A percentile compares a stretch with the other conserved stretches of the same genome.
These are phyloP conservation scores for Cercospora zeae-maydis DNA, from an alignment of 2,329 filamentous ascomycete species.

Conservation along the genomic window DNA sequence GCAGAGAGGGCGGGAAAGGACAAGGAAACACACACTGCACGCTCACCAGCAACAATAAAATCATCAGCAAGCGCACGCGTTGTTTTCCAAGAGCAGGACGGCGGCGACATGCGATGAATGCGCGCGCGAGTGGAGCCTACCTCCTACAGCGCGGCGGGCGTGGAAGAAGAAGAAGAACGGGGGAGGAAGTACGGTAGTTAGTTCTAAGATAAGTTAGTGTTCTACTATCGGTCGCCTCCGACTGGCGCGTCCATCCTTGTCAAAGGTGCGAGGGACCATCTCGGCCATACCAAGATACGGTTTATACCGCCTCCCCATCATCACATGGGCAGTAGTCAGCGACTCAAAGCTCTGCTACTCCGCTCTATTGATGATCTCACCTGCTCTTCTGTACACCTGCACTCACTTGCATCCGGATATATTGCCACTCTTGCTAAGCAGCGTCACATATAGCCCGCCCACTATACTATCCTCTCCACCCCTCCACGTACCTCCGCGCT, in stretches of 20 bases:
- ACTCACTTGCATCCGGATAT: no score
- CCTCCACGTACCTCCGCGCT: no score
- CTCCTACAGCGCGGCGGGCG: no score
- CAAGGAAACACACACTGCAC: neutral
- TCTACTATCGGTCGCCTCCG: neutral
- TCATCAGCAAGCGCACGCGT: neutral
- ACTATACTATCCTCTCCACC: no score
- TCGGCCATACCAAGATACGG: no score
- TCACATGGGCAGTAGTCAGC: neutral
- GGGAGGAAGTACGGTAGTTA: no score
- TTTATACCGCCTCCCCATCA: neutral
- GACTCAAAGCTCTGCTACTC: neutral
- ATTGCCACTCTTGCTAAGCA: neutral
- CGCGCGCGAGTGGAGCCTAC: neutral
- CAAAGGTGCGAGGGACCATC: no score
- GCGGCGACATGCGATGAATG: conserved; percentile 10
- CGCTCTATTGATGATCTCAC: neutral
- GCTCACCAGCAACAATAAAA: neutral
- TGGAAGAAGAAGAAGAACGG: neutral
- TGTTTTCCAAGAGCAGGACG: conserved; percentile 1
- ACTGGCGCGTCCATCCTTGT: neutral
- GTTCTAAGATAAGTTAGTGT: no score
- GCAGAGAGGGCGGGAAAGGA: neutral
- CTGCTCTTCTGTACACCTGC: neutral
- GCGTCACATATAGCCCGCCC: neutral